These are phyloP conservation scores for Eremothecium coryli DNA, from an alignment of 1,139 yeast species.

Conservation along the genomic window DNA sequence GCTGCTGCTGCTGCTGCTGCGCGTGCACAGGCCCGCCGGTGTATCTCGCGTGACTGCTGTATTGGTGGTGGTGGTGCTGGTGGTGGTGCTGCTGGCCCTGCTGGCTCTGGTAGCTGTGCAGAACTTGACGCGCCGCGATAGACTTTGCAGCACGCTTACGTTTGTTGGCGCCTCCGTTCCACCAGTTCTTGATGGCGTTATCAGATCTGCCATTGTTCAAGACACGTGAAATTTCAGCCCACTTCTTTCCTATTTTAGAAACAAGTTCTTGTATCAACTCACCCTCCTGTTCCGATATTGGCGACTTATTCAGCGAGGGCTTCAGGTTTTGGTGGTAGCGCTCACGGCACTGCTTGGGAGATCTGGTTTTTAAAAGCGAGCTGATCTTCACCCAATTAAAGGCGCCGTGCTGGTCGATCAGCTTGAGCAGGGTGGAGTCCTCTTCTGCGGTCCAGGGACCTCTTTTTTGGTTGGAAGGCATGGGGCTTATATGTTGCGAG, in stretches of 20 bases:
- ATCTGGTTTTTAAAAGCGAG: conserved; percentile 60
- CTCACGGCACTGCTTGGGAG: conserved; percentile 90
- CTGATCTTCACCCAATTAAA: conserved; percentile 87
- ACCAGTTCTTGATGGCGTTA: conserved; percentile 91
- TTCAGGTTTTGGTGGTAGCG: conserved; percentile 87
- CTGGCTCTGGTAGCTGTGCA: conserved; percentile 1
- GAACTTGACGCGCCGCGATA: not conserved
- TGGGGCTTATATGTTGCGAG: no score
- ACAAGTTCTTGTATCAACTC: conserved; percentile 71
- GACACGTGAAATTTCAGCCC: conserved; percentile 93
- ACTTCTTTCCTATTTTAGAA: conserved; percentile 70
- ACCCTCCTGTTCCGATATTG: conserved; percentile 82
- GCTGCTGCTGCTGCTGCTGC: conserved; percentile 1
- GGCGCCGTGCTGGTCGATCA: conserved; percentile 70
- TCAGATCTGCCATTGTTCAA: conserved; percentile 70
- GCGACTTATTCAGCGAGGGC: conserved; percentile 72
- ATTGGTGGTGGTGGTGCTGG: conserved; percentile 2
- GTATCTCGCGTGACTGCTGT: not conserved
- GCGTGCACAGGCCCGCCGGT: conserved; percentile 2
- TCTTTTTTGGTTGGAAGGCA: conserved; percentile 2
- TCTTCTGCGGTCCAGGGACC: conserved; percentile 93
- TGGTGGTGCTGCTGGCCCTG: conserved; percentile 1
- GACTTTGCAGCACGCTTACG: conserved; percentile 31
- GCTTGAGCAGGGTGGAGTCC: conserved; percentile 60
- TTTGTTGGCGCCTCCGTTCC: conserved; percentile 89